Evolutionary conservation across 345 rosid genomes (phyloP).

Genomic region (Brassica carinata): DNA sequence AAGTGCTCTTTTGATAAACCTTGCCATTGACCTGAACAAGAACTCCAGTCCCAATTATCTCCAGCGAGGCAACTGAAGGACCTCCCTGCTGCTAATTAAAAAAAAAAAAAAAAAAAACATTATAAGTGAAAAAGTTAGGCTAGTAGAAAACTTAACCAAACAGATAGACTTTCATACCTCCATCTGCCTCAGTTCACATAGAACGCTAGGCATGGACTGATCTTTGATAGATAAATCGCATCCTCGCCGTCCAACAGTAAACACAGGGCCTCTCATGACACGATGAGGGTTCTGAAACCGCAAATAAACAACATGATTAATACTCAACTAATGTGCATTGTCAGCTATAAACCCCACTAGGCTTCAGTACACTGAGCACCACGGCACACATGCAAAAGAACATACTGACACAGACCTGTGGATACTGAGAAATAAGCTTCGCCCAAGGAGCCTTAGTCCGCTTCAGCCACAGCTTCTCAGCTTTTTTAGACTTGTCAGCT

Average conservation of each 20-base stretch:
- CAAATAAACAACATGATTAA: conserved; percentile 19
- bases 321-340: conserved; percentile 12
- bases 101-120: not conserved
- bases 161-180: conserved; percentile 53
- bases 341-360: not conserved
- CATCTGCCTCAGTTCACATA: conserved; percentile 74
- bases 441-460: conserved; percentile 75
- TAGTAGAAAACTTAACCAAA: conserved; percentile 1
- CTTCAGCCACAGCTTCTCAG: conserved; percentile 21
- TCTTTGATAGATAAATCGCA: conserved; percentile 77
- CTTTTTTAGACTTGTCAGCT: conserved; percentile 32
- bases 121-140: not conserved
- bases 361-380: not conserved
- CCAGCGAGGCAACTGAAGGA: conserved; percentile 62
- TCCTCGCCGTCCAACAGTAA: conserved; percentile 75
- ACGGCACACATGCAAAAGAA: conserved; percentile 4
- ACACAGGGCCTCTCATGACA: conserved; percentile 54
- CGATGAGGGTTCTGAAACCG: conserved; percentile 70
- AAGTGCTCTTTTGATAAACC: conserved; percentile 47
- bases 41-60: conserved; percentile 79
- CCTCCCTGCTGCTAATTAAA: conserved; percentile 57
- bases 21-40: conserved; percentile 82
- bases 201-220: conserved; percentile 51
- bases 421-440: conserved; percentile 79
- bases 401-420: conserved; percentile 60